Evolutionary conservation across 768 basidiomycete genomes (phyloP).

Genomic region (Panaeolus papilionaceus): DNA sequence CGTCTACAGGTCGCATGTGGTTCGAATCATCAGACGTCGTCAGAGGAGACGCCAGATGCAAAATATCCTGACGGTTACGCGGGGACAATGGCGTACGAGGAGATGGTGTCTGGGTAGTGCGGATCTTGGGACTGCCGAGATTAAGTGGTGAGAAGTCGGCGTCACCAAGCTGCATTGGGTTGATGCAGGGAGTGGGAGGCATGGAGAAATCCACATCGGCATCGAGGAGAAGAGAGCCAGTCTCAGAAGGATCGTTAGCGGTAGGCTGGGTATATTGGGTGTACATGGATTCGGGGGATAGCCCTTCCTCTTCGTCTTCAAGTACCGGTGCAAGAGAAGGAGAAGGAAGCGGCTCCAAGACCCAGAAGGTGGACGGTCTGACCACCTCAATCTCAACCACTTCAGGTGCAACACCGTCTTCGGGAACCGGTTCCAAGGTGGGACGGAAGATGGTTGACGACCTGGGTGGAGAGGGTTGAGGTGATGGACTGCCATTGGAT

Average conservation of each 20-base stretch:
- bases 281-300: slow-evolving; percentile 10
- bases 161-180: slow-evolving; percentile 7
- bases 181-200: slow-evolving; percentile 11
- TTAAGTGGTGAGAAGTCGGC: neutral
- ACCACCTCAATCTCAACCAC: neutral
- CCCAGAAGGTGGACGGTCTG: neutral
- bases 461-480: neutral
- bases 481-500: neutral
- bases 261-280: neutral
- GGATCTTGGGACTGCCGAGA: slow-evolving; percentile 7
- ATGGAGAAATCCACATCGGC: slow-evolving; percentile 9
- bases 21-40: slow-evolving; percentile 16
- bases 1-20: slow-evolving; percentile 21
- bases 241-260: slow-evolving; percentile 8
- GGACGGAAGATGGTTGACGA: slow-evolving; percentile 7
- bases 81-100: slow-evolving; percentile 11
- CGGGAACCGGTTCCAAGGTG: slow-evolving; percentile 12
- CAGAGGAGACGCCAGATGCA: slow-evolving; percentile 16
- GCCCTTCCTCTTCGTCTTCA: slow-evolving; percentile 8
- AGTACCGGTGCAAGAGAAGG: slow-evolving; percentile 10
- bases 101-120: slow-evolving; percentile 7
- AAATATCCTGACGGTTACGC: slow-evolving; percentile 16
- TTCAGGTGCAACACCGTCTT: neutral
- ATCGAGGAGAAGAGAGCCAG: slow-evolving; percentile 9
- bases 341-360: slow-evolving; percentile 3